Evolutionary conservation across 257 asterid species (phyloP).

Genomic region (Handroanthus guayacan): DNA sequence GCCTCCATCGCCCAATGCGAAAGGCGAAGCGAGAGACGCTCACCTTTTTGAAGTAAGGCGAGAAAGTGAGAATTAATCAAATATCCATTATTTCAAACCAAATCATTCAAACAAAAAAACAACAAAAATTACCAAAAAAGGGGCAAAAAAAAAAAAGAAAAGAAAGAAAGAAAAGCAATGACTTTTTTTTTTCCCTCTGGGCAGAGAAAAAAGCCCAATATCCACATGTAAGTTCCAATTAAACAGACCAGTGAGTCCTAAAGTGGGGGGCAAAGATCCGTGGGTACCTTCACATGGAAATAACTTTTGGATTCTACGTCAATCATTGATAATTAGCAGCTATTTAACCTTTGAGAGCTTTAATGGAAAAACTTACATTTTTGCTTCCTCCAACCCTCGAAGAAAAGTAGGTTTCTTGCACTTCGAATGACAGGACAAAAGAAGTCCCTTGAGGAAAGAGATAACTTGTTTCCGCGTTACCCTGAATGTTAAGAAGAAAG

Average conservation of each 20-base stretch:
- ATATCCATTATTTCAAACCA: no score
- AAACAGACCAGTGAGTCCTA: slow-evolving; percentile 6
- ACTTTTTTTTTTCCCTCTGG: no score
- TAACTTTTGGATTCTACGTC: slow-evolving; percentile 2
- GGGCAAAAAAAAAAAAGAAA: background rate
- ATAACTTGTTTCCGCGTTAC: slow-evolving; percentile 74
- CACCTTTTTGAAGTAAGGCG: no score
- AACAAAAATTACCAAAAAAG: background rate
- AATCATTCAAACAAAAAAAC: no score
- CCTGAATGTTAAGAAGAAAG: slow-evolving; percentile 56
- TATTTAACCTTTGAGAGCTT: slow-evolving; percentile 22
- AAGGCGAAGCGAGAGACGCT: no score
- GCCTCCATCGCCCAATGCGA: no score
- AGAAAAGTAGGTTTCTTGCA: slow-evolving; percentile 83
- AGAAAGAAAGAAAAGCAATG: no score
- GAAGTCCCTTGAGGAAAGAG: slow-evolving; percentile 88
- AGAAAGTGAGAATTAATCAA: no score
- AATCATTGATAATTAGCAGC: slow-evolving; percentile 29
- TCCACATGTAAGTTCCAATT: slow-evolving; percentile 1
- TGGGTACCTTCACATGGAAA: background rate
- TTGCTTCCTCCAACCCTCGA: slow-evolving; percentile 89
- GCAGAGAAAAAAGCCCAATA: background rate
- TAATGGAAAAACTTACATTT: slow-evolving; percentile 63
- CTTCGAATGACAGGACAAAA: slow-evolving; percentile 86
- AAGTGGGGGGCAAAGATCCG: background rate